Conservation (phyloP, 2,329 filamentous ascomycete genomes). For the Alternaria incomplexa region DNA sequence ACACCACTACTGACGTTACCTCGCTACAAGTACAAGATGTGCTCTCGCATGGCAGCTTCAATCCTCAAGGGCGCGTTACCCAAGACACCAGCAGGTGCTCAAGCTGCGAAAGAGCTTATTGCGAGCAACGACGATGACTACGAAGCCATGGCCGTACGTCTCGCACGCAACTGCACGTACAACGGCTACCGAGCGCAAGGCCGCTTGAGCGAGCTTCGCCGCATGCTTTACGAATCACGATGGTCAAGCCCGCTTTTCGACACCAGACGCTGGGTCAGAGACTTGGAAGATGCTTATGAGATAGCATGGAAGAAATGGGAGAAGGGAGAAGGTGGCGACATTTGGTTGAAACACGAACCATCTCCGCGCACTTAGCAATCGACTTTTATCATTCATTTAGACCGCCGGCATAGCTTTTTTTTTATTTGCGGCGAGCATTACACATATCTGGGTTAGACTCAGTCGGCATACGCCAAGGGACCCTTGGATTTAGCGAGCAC, state of each 20-base stretch:
- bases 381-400: not conserved
- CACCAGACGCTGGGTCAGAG: conserved; percentile 86
- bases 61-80: conserved; percentile 91
- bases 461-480: not conserved
- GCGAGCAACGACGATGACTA: conserved; percentile 81
- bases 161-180: conserved; percentile 43
- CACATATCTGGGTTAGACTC: conserved; percentile 3
- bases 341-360: conserved; percentile 66
- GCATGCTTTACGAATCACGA: conserved; percentile 79
- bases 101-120: conserved; percentile 76
- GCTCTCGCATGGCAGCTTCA: conserved; percentile 94
- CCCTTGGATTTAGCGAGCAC: conserved; percentile 5
- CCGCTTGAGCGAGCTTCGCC: conserved; percentile 77
- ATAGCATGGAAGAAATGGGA: conserved; percentile 91
- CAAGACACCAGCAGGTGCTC: conserved; percentile 68
- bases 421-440: not conserved
- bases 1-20: conserved; percentile 90
- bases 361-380: not conserved
- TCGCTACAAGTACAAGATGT: conserved; percentile 98
- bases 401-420: not conserved
- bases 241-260: conserved; percentile 91
- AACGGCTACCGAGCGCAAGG: conserved; percentile 56
- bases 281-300: conserved; percentile 87
- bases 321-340: conserved; percentile 84
- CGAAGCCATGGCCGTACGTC: conserved; percentile 63